These are phyloP conservation scores for Rhododendron kiyosumense DNA, from an alignment of 148 eudicot species.

Conservation along the genomic window DNA sequence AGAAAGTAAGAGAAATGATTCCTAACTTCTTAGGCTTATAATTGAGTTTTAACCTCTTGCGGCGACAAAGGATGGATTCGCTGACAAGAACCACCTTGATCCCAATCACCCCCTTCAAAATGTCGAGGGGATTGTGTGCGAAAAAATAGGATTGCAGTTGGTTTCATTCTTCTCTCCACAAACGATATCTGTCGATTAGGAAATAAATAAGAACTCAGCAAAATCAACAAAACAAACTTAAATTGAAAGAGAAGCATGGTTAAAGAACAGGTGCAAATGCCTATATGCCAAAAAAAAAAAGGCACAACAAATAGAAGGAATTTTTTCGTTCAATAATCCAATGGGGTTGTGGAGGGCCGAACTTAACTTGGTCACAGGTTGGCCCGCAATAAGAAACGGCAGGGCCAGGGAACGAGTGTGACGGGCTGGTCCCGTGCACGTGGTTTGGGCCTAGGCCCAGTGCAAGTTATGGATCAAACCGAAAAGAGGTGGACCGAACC, in stretches of 20 bases:
- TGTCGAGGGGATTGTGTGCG: constrained; percentile 95
- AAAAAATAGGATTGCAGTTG: constrained; percentile 47
- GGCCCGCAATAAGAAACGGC: too few species aligned
- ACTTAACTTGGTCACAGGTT: too few species aligned
- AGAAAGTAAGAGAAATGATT: background rate
- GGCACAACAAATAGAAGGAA: background rate
- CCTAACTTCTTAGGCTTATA: background rate
- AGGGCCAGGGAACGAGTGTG: too few species aligned
- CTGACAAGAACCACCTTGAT: constrained; percentile 88
- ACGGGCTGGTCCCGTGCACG: too few species aligned
- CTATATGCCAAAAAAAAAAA: background rate
- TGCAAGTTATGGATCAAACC: too few species aligned
- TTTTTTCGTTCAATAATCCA: background rate
- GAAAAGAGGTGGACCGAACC: too few species aligned
- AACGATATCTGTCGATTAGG: constrained; percentile 33
- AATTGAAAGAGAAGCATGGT: background rate
- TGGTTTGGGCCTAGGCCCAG: too few species aligned
- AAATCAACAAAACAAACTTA: constrained; percentile 2
- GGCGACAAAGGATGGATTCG: constrained; percentile 57
- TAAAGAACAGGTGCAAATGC: background rate
- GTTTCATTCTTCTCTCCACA: constrained; percentile 55
- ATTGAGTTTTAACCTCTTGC: constrained; percentile 36
- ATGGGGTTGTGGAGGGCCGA: background rate
- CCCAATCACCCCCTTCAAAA: constrained; percentile 98
- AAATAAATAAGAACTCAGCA: background rate